A percentile compares a stretch with the other conserved stretches of the same genome.
phyloP scores from a whole-genome alignment of 345 rosid species.

The Eucalyptus melliodora region DNA sequence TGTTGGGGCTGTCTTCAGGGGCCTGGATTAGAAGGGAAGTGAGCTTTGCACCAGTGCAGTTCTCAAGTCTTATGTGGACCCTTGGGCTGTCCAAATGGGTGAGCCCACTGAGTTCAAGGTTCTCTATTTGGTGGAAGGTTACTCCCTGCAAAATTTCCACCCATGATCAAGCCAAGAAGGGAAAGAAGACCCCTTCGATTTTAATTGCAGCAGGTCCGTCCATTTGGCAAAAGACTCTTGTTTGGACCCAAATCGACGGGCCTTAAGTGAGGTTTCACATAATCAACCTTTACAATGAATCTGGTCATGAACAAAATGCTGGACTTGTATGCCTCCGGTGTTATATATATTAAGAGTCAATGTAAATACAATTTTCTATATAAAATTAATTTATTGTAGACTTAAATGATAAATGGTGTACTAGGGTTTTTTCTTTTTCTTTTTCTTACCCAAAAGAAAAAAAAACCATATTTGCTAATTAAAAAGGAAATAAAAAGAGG shows the following conservation, averaged over 20 bases:
- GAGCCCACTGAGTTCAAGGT: constrained; percentile 2
- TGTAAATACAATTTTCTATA: not conserved
- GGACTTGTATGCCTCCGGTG: not conserved
- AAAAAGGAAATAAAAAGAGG: not conserved
- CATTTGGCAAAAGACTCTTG: not conserved
- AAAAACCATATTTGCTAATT: too few species aligned
- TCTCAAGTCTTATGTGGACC: not conserved
- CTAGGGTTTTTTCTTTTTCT: not conserved
- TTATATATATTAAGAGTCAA: not conserved
- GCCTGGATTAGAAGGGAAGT: constrained; percentile 2
- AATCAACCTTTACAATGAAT: accelerated
- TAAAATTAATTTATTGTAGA: not conserved
- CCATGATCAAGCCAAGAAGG: not conserved
- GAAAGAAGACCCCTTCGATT: not conserved
- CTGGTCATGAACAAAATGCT: not conserved
- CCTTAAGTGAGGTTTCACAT: not conserved
- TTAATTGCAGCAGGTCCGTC: not conserved
- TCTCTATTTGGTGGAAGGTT: not conserved
- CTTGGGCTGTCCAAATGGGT: constrained; percentile 5
- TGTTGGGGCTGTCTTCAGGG: constrained; percentile 28
- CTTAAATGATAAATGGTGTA: not conserved
- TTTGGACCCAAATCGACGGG: not conserved
- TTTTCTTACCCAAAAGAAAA: not conserved
- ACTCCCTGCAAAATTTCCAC: constrained; percentile 2
- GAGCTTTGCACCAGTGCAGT: not conserved